Base-by-base conservation (phyloP, 129 eudicot genomes). In the Sambucus nigra region DNA sequence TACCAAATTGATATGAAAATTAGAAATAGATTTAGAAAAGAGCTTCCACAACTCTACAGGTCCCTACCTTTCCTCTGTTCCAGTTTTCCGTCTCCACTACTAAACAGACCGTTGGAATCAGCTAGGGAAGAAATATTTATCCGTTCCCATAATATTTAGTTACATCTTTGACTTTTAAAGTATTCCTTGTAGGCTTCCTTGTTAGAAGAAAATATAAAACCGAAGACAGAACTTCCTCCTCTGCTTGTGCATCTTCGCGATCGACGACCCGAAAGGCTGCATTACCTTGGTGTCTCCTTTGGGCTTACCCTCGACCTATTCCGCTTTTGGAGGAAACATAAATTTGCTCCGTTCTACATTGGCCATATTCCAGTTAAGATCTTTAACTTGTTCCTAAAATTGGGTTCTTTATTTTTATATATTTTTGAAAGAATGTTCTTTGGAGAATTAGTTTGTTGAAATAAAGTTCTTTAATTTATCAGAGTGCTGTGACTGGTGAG, bases 261-360 rank as follows among this genome's bases (percentile, higher is more conserved):
- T 59, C 68, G 99, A 55, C 76, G 61, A 23, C 87, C 94, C 18
- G 99, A 92, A 63, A 86, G 65, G 75, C 92, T 92, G 38, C 96
- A 92, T 71, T 92, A 92, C 41, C 41, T 86, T 41, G 96, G 96
- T 49, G 99, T 86, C 58, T 92, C 99, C 7, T 92, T 92, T 59
- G 96, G 96, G 57, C 96, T 92, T 59, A 92, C 96, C 26, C 72
- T 58, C 54, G 96, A 92, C 67, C 75, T 92, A 16, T 84, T 92
- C 60, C 76, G 88, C 5, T 92, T 92, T 51, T 92, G 99, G 99
- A 92, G 84, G 66, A 86, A 62, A 60, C 99, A 79, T 49, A 80
- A 82, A 53, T 92, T 86, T 72, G 84, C 76, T 53, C 96, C 99
- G 15, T 92, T 92, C 66, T 92, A 79, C 61, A 76, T 92, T 51